Percentiles rank a stretch among this genome's conserved stretches.
Evolutionary conservation across 1,139 yeast species (phyloP).

Genomic region (Blastobotrys proliferans): DNA sequence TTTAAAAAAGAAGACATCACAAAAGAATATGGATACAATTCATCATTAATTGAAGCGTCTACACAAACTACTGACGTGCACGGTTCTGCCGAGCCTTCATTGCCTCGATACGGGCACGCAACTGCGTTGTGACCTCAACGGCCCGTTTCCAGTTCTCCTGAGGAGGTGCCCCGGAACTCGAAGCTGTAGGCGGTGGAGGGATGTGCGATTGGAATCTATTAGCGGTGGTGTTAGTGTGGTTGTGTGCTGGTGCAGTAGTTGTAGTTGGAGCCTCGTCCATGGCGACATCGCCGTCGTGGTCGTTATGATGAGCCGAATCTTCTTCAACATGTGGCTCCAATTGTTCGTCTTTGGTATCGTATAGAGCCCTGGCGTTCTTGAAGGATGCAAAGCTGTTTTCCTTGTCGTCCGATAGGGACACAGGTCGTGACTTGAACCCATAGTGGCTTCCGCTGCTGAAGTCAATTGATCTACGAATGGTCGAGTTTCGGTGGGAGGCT

Average conservation of each 20-base stretch:
- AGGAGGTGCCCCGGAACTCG: conserved; percentile 6
- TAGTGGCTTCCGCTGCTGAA: conserved; percentile 8
- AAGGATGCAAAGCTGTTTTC: conserved; percentile 11
- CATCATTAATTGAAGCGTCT: neutral
- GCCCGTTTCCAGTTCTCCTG: conserved; percentile 81
- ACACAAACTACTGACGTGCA: conserved; percentile 14
- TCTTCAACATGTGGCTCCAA: neutral
- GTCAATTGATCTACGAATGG: conserved; percentile 22
- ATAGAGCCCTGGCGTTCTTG: conserved; percentile 4
- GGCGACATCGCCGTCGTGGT: conserved; percentile 15
- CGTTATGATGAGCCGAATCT: conserved; percentile 2
- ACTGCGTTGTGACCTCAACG: conserved; percentile 80
- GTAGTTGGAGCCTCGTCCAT: conserved; percentile 13
- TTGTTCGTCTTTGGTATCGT: conserved; percentile 5
- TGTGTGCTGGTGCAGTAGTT: conserved; percentile 3
- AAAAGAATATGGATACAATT: neutral
- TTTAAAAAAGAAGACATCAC: no score
- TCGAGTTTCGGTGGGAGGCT: conserved; percentile 3
- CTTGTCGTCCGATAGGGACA: conserved; percentile 14
- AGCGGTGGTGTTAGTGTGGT: neutral
- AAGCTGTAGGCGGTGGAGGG: conserved; percentile 6
- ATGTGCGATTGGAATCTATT: conserved; percentile 6
- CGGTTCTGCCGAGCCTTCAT: conserved; percentile 57
- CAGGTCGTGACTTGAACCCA: conserved; percentile 6
- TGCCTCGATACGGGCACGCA: conserved; percentile 81